Conservation (phyloP, 108 stramenopile genomes). For the Aureococcus anophagefferens region DNA sequence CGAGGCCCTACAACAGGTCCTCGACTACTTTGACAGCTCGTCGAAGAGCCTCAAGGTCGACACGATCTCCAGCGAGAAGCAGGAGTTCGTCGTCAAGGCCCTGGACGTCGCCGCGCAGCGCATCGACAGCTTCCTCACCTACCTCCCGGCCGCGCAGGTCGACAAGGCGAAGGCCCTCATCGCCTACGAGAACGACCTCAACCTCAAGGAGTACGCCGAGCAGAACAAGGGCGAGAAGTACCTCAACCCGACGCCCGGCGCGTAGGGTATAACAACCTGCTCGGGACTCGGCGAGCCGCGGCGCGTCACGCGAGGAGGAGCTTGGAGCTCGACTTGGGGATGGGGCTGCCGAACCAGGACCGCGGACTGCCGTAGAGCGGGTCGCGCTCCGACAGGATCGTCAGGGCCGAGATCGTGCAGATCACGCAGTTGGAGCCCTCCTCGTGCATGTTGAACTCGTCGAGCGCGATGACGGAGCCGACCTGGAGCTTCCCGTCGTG, state of each 20-base stretch:
- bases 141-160: constrained; percentile 53
- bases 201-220: constrained; percentile 58
- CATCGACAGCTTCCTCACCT: constrained; percentile 64
- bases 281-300: too few species aligned
- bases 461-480: too few species aligned
- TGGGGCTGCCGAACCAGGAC: too few species aligned
- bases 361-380: too few species aligned
- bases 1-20: constrained; percentile 61
- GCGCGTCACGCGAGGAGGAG: too few species aligned
- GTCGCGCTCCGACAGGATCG: too few species aligned
- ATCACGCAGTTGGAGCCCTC: too few species aligned
- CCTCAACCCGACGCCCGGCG: constrained; percentile 5
- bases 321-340: too few species aligned
- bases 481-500: too few species aligned
- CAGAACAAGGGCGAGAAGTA: neutral
- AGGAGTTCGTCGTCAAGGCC: constrained; percentile 57
- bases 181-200: constrained; percentile 62
- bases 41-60: constrained; percentile 67
- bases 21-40: constrained; percentile 75
- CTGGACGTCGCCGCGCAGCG: constrained; percentile 45
- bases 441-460: too few species aligned
- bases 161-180: constrained; percentile 39
- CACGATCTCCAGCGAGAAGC: constrained; percentile 50
- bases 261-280: too few species aligned
- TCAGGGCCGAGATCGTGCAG: too few species aligned